Base-by-base conservation (phyloP, 257 asterid genomes). In the Linaria vulgaris region DNA sequence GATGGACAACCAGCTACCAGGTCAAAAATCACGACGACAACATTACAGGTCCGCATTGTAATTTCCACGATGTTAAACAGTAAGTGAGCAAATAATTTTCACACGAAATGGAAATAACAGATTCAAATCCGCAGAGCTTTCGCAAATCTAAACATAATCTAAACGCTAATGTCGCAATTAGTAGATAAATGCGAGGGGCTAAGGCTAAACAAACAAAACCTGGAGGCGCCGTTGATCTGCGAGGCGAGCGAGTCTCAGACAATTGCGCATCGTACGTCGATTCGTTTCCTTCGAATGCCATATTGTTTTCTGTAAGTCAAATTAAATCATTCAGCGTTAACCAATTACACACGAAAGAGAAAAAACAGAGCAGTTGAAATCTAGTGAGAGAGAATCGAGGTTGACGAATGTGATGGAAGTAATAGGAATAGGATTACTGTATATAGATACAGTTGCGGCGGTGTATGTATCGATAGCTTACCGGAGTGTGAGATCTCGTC, bases 181-280 rank as follows among this genome's bases (percentile, higher is more conserved):
- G n/a, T n/a, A n/a, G n/a, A n/a, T n/a, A n/a, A n/a, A n/a, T n/a
- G n/a, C n/a, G n/a, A n/a, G n/a, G n/a, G n/a, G n/a, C n/a, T n/a
- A n/a, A n/a, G n/a, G n/a, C n/a, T 34, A 8, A 34, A 34, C 41
- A 34, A 3, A 8, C 41, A 52, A 68, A 34, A 34, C 41, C 41
- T 34, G 89, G 72, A 49, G 83, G 76, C 63, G 95, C 69, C 63
- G 91, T 57, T 10, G 95, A 81, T 77, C 85, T 74, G 67, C 71
- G 88, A 69, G 95, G 85, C 70, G 97, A 76, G 46, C 73, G 73
- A 70, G 56, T 78, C 75, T 86, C 92, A 57, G 81, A 64, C 24
- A 80, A 56, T 38, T 73, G 79, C 63, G 77, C 72, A 56, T 67
- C 70, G 78, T 79, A 49, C 14, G 70, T 65, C 46, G 85, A 77